A percentile compares a stretch with the other conserved stretches of the same genome.
These are phyloP conservation scores for Pholiota molesta DNA, from an alignment of 768 basidiomycete genomes.

Conservation along the genomic window DNA sequence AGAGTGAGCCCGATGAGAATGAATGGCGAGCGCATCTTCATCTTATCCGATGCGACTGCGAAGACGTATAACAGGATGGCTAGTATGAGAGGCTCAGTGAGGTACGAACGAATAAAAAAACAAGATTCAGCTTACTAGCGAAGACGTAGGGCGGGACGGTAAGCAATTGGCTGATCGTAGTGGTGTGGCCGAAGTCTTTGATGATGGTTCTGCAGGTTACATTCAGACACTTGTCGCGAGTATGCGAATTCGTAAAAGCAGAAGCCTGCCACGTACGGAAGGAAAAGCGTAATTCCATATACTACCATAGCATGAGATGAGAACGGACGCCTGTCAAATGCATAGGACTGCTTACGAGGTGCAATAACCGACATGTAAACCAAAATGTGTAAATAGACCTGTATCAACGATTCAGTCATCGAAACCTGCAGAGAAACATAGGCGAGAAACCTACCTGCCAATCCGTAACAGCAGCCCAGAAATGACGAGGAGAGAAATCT, in stretches of 20 bases:
- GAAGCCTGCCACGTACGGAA: constrained; percentile 52
- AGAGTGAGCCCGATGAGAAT: constrained; percentile 53
- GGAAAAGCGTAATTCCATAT: constrained; percentile 71
- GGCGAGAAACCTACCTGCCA: constrained; percentile 53
- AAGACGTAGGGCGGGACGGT: constrained; percentile 70
- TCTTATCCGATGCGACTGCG: constrained; percentile 61
- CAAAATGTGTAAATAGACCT: constrained; percentile 58
- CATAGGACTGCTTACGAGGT: constrained; percentile 49
- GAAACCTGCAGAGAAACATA: background rate
- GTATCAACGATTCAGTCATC: background rate
- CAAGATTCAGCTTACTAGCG: constrained; percentile 50
- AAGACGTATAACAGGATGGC: constrained; percentile 56
- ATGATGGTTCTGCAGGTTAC: constrained; percentile 55
- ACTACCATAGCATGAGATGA: constrained; percentile 36
- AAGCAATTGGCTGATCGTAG: constrained; percentile 62
- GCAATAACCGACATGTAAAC: constrained; percentile 60
- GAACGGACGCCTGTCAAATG: background rate
- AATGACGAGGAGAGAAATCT: constrained; percentile 53
- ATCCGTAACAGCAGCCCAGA: constrained; percentile 56
- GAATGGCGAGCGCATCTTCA: constrained; percentile 58
- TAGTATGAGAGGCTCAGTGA: constrained; percentile 22
- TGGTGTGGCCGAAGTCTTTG: constrained; percentile 56
- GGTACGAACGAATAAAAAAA: background rate
- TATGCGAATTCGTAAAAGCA: background rate
- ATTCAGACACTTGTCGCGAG: background rate